Conservation (phyloP, 257 asterid genomes). For the Ophiorrhiza pumila region DNA sequence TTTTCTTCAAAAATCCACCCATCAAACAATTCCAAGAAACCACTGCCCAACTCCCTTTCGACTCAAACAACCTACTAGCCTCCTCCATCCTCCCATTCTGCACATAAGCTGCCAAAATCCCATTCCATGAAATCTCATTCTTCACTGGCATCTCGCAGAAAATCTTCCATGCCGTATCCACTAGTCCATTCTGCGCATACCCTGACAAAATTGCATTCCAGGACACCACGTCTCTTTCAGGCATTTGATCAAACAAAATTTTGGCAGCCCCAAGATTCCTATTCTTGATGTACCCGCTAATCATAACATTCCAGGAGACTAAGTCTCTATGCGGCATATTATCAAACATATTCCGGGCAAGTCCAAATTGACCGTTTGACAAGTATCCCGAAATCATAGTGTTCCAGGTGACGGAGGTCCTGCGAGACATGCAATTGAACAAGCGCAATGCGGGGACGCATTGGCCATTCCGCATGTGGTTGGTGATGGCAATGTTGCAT, state of each 20-base stretch:
- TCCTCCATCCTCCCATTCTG: conserved; percentile 81
- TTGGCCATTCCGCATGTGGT: conserved; percentile 70
- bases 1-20: conserved; percentile 87
- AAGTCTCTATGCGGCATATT: conserved; percentile 63
- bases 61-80: conserved; percentile 72
- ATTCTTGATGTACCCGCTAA: conserved; percentile 59
- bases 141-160: conserved; percentile 69
- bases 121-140: conserved; percentile 95
- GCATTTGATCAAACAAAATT: conserved; percentile 72
- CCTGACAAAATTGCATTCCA: conserved; percentile 92
- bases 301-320: conserved; percentile 78
- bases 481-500: conserved; percentile 67
- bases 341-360: conserved; percentile 62
- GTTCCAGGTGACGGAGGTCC: conserved; percentile 71
- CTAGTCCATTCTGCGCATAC: conserved; percentile 72
- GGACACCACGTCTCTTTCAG: conserved; percentile 71
- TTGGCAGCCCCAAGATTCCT: conserved; percentile 61
- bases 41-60: conserved; percentile 63
- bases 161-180: conserved; percentile 70
- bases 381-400: conserved; percentile 75
- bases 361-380: conserved; percentile 41
- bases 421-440: conserved; percentile 71
- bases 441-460: conserved; percentile 55
- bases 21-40: conserved; percentile 96
- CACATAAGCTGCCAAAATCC: conserved; percentile 77